A percentile compares a stretch with the other conserved stretches of the same genome.
Conservation (phyloP, 2,329 filamentous ascomycete species). For the Colletotrichum trifolii region DNA sequence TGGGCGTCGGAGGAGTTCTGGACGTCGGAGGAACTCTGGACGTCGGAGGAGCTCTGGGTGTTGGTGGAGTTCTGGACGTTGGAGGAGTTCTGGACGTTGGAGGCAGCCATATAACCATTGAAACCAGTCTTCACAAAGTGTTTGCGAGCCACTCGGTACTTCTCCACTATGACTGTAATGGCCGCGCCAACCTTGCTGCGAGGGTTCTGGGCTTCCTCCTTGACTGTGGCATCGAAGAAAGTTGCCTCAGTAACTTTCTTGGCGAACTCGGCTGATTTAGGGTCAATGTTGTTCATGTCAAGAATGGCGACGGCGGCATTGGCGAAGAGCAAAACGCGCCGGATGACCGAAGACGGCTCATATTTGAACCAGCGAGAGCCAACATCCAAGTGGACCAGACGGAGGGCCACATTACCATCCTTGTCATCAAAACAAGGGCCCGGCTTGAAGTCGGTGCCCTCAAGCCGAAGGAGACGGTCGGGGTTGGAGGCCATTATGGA, state of each 20-base stretch:
- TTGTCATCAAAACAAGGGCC: neutral
- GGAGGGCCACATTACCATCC: neutral
- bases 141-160: neutral
- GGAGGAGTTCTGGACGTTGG: neutral
- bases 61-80: neutral
- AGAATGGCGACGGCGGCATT: neutral
- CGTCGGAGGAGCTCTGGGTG: too few relatives aligned
- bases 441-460: too few relatives aligned
- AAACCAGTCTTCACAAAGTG: neutral
- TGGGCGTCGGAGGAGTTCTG: neutral
- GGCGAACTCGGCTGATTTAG: neutral
- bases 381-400: neutral
- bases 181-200: neutral
- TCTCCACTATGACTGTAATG: neutral
- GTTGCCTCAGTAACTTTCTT: neutral
- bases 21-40: too few relatives aligned
- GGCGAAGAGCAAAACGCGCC: neutral
- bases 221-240: neutral
- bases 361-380: neutral
- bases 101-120: neutral
- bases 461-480: too few relatives aligned
- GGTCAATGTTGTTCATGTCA: neutral
- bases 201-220: neutral
- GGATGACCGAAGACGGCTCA: neutral
- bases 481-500: too few relatives aligned